Conservation (phyloP, 2,329 filamentous ascomycete genomes). For the Penicillium sp. region DNA sequence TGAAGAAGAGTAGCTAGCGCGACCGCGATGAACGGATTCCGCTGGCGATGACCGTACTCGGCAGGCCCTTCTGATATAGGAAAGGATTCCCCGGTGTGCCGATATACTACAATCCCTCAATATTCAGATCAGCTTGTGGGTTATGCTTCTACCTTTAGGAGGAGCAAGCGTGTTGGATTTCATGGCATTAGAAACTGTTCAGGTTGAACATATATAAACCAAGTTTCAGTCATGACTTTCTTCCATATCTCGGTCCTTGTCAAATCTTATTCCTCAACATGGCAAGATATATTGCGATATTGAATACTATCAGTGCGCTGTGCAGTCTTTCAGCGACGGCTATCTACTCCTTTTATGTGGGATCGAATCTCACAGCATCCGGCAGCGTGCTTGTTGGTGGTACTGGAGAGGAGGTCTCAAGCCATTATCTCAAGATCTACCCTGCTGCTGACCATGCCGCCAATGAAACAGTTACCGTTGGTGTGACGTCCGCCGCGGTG, state of each 20-base stretch:
- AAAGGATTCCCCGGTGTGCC: not conserved
- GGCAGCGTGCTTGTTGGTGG: not conserved
- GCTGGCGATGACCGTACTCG: no score
- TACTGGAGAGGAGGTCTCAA: not conserved
- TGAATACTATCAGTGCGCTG: not conserved
- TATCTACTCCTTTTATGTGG: conserved; percentile 2
- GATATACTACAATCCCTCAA: not conserved
- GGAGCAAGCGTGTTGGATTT: not conserved
- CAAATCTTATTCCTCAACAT: not conserved
- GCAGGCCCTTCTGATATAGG: not conserved
- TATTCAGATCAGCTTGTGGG: not conserved
- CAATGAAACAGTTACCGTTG: not conserved
- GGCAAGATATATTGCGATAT: not conserved
- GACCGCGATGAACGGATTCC: no score
- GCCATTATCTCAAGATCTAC: not conserved
- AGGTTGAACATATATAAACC: no score
- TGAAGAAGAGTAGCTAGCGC: no score
- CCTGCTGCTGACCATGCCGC: not conserved
- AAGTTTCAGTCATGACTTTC: no score
- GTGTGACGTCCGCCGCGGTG: not conserved
- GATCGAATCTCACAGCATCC: conserved; percentile 1
- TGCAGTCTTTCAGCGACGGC: not conserved
- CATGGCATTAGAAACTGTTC: no score
- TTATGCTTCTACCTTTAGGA: not conserved
- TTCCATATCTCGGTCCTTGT: not conserved